Base-by-base conservation (phyloP, 192 early-diverging fungal genomes). In the Piromyces finnis region DNA sequence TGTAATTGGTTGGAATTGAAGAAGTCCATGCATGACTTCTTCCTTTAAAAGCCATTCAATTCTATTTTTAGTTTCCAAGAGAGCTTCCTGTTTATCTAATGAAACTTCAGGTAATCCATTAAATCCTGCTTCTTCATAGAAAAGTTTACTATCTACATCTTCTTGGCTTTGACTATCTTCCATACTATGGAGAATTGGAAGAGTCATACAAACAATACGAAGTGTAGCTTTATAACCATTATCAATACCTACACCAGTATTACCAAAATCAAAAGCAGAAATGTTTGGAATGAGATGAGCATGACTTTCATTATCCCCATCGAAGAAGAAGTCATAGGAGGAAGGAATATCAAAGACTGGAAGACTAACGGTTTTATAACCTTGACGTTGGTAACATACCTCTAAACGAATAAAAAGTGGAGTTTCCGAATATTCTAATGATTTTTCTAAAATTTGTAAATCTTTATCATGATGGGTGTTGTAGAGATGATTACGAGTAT, bases 381-480 rank as follows among this genome's bases (percentile, higher is more conserved):
- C 22, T 78, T 30, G 29, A 80, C 29, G 28, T 80, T 82, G 0
- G 80, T 28, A 90, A 13, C 86, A 88, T 79, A 88, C 91, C 81
- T 94, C 93, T 0, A 92, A 82, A 41, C 89, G 86, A 9, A 94
- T 81, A 79, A 94, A 92, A 1, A 94, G 84, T 5, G 94, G 94
- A 29, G 88, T 87, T 30, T 93, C 89, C 12, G 92, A 91, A 80
- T 87, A 91, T 18, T 87, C 29, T 9, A 29, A 39, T 12, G 30
- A 68, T 37, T 59, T 39, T 77, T 28, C 77, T 28, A 26, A 41
- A n/a, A 35, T 82, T 3, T 79, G 86, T 39, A 88, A 86, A 59
- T 68, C n/a, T 26, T 68, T 68, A 68, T 68, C 51, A 0, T 68
- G 22, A n/a, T 68, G 51, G n/a, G 26, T 68, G 22, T 17, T 11